A percentile compares a stretch with the other conserved stretches of the same genome.
Evolutionary conservation across 1,284 basidiomycete genomes (phyloP).

Genomic region (Anthracocystis panici-leucophaei): DNA sequence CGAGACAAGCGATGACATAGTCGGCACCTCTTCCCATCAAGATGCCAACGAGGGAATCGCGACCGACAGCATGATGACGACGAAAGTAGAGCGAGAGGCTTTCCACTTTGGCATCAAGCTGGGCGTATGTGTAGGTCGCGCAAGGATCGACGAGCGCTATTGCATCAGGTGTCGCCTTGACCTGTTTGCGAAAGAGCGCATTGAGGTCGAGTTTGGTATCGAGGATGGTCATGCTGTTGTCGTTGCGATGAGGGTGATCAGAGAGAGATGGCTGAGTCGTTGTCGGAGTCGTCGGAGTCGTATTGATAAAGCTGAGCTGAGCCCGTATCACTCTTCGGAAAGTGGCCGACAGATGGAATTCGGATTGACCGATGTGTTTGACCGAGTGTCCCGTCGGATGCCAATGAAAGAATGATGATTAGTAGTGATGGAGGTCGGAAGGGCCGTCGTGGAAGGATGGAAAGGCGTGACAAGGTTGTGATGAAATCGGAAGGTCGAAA

Average conservation of each 20-base stretch:
- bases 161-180: slow-evolving; percentile 47
- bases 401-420: neutral
- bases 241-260: neutral
- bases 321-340: neutral
- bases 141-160: slow-evolving; percentile 48
- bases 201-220: slow-evolving; percentile 51
- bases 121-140: slow-evolving; percentile 58
- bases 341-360: neutral
- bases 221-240: slow-evolving; percentile 39
- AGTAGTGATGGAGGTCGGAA: neutral
- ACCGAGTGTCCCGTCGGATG: neutral
- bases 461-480: neutral
- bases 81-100: slow-evolving; percentile 55
- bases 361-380: slow-evolving; percentile 1
- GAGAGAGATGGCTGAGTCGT: neutral
- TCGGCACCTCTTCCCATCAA: slow-evolving; percentile 64
- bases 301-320: neutral
- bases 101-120: slow-evolving; percentile 59
- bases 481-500: neutral
- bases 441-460: neutral
- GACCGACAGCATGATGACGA: slow-evolving; percentile 48
- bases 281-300: neutral
- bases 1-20: slow-evolving; percentile 67
- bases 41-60: slow-evolving; percentile 64
- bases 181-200: slow-evolving; percentile 56